Evolutionary conservation across 768 basidiomycete genomes (phyloP), one percentile per base, ranked within the genome.

Genomic region (Agaricus blazei): DNA sequence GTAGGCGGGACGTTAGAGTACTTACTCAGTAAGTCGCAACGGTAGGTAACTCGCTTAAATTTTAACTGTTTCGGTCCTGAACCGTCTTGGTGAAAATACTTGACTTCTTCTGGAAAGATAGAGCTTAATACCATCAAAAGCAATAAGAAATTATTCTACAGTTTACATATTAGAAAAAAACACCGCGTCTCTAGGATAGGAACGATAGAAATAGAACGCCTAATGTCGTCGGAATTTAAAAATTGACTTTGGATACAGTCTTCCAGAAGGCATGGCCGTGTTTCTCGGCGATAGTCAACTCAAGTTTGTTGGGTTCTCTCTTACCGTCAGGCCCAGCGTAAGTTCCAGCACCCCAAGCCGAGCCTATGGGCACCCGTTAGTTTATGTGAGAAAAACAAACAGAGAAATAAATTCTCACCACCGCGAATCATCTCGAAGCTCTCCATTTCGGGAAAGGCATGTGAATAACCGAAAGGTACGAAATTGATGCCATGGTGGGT

Each of bases 271-370:
- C 57, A 49, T 65, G 64, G 53, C 85, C 85, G 60, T 87, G 85
- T 36, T 73, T 67, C 8, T 48, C 60, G 6, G 81, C 82, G 9
- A 85, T 63, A 56, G 79, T 71, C 28, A 77, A 66, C 63, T 88
- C 86, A 27, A 80, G 72, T 3, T 64, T 51, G 6, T 70, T 66
- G 1, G 84, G 82, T 59, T 72, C 65, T 54, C 84, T 79, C 3
- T 67, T 61, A 3, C 82, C 83, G 45, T 72, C 67, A 1, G 63
- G 28, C 1, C 69, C 75, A 28, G 83, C 75, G 58, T 79, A 76
- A 6, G 85, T 85, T 27, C 85, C 87, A 19, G 89, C 85, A 47
- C 90, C 90, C 81, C 83, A 92, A 19, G 90, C 81, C 9, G 86
- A 85, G 8, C 87, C 87, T 85, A 61, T 45, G 3, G 14, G 9